phyloP scores from a whole-genome alignment of 768 basidiomycete species.

The Cyclocybe aegerita region DNA sequence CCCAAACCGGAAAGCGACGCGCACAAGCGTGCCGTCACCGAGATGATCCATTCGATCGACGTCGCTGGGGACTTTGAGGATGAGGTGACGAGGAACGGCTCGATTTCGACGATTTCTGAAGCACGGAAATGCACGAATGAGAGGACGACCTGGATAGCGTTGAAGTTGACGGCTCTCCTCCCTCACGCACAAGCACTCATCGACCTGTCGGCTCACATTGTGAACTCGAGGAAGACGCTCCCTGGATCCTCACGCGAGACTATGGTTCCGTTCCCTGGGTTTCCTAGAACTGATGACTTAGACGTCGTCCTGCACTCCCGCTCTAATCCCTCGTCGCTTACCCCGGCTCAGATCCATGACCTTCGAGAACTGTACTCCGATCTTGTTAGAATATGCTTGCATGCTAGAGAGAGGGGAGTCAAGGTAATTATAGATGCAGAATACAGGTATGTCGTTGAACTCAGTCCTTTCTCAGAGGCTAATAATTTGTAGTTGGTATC shows the following conservation, averaged over 20 bases:
- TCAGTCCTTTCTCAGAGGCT: neutral
- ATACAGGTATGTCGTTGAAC: slow-evolving; percentile 48
- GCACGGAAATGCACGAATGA: slow-evolving; percentile 20
- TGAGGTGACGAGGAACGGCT: slow-evolving; percentile 16
- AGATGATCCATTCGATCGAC: slow-evolving; percentile 76
- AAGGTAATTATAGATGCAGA: slow-evolving; percentile 85
- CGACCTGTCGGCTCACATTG: slow-evolving; percentile 60
- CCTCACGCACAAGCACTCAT: slow-evolving; percentile 60
- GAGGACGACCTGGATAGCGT: slow-evolving; percentile 77
- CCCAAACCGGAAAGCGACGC: slow-evolving; percentile 26
- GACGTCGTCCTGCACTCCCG: slow-evolving; percentile 42
- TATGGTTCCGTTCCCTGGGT: slow-evolving; percentile 67
- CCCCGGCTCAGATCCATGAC: slow-evolving; percentile 54
- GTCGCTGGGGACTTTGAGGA: slow-evolving; percentile 83
- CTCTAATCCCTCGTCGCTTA: slow-evolving; percentile 29
- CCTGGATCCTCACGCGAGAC: slow-evolving; percentile 15
- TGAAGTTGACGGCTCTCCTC: slow-evolving; percentile 82
- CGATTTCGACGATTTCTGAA: neutral
- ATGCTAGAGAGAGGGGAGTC: slow-evolving; percentile 61
- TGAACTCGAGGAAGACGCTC: slow-evolving; percentile 27
- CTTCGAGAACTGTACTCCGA: slow-evolving; percentile 63
- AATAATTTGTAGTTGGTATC: slow-evolving; percentile 48
- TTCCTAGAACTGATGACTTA: slow-evolving; percentile 58
- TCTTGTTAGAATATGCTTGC: slow-evolving; percentile 61
- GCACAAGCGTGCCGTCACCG: slow-evolving; percentile 67